phyloP scores from a whole-genome alignment of 2,329 filamentous ascomycete genomes.

The Xylariaceae sp. region DNA sequence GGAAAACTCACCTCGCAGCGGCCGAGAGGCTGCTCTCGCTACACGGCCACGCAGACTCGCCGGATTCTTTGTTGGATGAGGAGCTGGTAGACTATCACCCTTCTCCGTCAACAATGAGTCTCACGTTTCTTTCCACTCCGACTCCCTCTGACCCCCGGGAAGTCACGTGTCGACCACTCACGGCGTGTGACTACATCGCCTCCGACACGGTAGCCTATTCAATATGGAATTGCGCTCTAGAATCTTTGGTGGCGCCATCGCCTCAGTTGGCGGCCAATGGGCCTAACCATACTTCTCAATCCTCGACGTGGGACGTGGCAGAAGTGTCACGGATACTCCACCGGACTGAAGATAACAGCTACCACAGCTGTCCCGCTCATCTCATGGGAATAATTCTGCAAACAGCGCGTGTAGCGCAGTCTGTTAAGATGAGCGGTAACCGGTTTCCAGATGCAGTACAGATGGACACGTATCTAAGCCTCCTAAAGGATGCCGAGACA shows the following conservation, averaged over 20 bases:
- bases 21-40: constrained; percentile 37
- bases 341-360: constrained; percentile 30
- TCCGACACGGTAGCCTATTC: constrained; percentile 39
- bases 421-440: constrained; percentile 26
- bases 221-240: constrained; percentile 31
- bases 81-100: not conserved
- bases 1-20: constrained; percentile 44
- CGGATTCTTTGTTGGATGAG: constrained; percentile 1
- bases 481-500: constrained; percentile 38
- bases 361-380: constrained; percentile 31
- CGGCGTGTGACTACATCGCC: constrained; percentile 40
- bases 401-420: constrained; percentile 41
- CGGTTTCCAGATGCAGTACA: constrained; percentile 31
- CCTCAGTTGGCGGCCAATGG: not conserved
- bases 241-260: constrained; percentile 36
- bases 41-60: constrained; percentile 7
- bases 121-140: not conserved
- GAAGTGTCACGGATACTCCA: constrained; percentile 25
- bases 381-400: constrained; percentile 43
- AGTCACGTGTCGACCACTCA: constrained; percentile 1
- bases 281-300: constrained; percentile 31
- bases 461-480: constrained; percentile 34
- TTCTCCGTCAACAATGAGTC: not conserved
- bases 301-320: constrained; percentile 25
- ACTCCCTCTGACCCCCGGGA: not conserved